Conservation (phyloP, 2,329 filamentous ascomycete genomes). For the Leptographium lundbergii region DNA sequence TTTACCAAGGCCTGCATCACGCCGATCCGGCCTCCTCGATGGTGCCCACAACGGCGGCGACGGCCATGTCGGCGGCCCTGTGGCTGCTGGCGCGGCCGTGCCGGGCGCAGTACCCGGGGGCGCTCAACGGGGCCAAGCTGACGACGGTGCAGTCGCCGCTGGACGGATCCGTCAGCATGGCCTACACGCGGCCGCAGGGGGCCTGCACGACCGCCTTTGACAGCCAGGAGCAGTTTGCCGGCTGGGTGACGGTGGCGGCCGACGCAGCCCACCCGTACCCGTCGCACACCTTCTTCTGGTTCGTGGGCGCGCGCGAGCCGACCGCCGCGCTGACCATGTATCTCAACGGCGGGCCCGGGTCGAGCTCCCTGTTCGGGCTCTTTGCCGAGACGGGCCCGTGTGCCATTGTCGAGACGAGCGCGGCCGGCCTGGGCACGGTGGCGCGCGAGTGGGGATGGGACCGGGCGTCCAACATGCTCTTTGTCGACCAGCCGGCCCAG, state of each 20-base stretch:
- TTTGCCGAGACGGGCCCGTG: slow-evolving; percentile 48
- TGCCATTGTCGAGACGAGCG: slow-evolving; percentile 32
- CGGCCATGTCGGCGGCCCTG: background rate
- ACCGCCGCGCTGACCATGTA: slow-evolving; percentile 41
- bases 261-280: slow-evolving; percentile 22
- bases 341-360: slow-evolving; percentile 56
- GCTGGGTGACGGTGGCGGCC: slow-evolving; percentile 53
- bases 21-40: background rate
- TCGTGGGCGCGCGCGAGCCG: slow-evolving; percentile 30
- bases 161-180: slow-evolving; percentile 50
- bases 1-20: too few relatives aligned
- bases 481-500: slow-evolving; percentile 55
- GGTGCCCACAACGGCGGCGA: background rate
- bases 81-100: background rate
- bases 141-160: slow-evolving; percentile 50
- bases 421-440: slow-evolving; percentile 39
- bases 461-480: slow-evolving; percentile 39
- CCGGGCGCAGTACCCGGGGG: slow-evolving; percentile 20
- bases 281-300: slow-evolving; percentile 41
- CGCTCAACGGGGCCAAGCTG: slow-evolving; percentile 23
- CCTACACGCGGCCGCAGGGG: slow-evolving; percentile 49
- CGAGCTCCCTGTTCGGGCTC: slow-evolving; percentile 51
- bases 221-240: slow-evolving; percentile 56
- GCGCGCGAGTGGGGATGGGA: slow-evolving; percentile 56
- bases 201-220: slow-evolving; percentile 54